Percentiles rank a stretch among this genome's conserved stretches.
Evolutionary conservation across 768 basidiomycete genomes (phyloP).

Genomic region (Leccinum longicurvipes): DNA sequence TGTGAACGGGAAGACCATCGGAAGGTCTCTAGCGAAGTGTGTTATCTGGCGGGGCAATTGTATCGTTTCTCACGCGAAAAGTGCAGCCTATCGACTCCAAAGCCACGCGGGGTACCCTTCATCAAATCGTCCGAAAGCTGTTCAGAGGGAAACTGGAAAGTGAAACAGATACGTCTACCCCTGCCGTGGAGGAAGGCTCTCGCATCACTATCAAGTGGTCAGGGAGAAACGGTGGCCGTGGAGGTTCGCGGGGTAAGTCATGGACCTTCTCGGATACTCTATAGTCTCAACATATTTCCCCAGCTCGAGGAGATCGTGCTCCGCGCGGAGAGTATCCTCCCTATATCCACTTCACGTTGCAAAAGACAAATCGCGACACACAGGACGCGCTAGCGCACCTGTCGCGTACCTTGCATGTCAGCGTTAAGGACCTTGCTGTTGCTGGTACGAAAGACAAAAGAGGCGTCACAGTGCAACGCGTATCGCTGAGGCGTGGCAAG

Average conservation of each 20-base stretch:
- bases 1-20: conserved; percentile 59
- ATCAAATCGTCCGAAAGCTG: conserved; percentile 72
- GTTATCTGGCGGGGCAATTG: conserved; percentile 31
- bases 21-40: conserved; percentile 78
- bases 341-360: conserved; percentile 94
- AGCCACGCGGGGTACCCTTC: conserved; percentile 74
- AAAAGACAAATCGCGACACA: conserved; percentile 97
- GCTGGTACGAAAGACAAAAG: conserved; percentile 99
- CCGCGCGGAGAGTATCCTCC: conserved; percentile 71
- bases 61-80: conserved; percentile 10
- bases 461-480: conserved; percentile 92
- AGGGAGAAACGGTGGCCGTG: conserved; percentile 45
- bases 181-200: conserved; percentile 62
- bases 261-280: background rate
- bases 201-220: conserved; percentile 81
- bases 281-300: background rate
- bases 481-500: conserved; percentile 72
- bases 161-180: conserved; percentile 58
- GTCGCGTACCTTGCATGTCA: conserved; percentile 72
- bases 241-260: conserved; percentile 36
- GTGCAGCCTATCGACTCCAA: conserved; percentile 80
- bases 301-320: conserved; percentile 39
- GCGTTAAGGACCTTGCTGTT: conserved; percentile 77
- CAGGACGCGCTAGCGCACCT: conserved; percentile 88
- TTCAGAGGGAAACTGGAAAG: conserved; percentile 85